These are phyloP conservation scores for Mesotaenium endlicherianum DNA, from an alignment of 139 green algal species.

Conservation along the genomic window DNA sequence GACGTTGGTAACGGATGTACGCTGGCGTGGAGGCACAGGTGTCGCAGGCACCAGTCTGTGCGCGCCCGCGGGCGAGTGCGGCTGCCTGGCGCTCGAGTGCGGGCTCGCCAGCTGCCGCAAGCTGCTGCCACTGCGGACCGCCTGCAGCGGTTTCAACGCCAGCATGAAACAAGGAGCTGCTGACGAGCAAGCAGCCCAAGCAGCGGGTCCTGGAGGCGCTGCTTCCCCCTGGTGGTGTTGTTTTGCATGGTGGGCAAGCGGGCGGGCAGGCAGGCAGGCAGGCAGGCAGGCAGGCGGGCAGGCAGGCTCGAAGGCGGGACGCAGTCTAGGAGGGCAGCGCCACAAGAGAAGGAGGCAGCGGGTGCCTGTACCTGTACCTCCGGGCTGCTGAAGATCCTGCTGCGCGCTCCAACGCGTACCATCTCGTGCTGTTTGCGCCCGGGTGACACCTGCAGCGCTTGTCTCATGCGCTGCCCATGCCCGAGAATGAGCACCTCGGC, in stretches of 20 bases:
- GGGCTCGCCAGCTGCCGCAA: background rate
- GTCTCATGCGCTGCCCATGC: slow-evolving; percentile 42
- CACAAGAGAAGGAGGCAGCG: background rate
- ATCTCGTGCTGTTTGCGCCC: slow-evolving; percentile 59
- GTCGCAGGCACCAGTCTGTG: background rate
- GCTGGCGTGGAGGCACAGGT: slow-evolving; percentile 26
- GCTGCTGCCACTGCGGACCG: slow-evolving; percentile 34
- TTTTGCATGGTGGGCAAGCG: slow-evolving; percentile 68
- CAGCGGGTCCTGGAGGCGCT: slow-evolving; percentile 62
- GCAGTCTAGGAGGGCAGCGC: slow-evolving; percentile 13
- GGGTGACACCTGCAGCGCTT: slow-evolving; percentile 69
- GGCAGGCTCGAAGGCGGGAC: background rate
- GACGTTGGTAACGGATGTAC: slow-evolving; percentile 22
- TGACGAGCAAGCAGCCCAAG: slow-evolving; percentile 68
- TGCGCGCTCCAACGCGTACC: background rate
- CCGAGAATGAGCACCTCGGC: too few relatives aligned
- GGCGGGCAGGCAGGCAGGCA: slow-evolving; percentile 55
- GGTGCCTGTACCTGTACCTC: slow-evolving; percentile 2
- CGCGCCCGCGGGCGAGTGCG: slow-evolving; percentile 8
- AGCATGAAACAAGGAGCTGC: slow-evolving; percentile 64
- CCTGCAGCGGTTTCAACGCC: slow-evolving; percentile 6
- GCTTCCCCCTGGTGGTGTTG: too few relatives aligned
- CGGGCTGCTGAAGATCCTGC: slow-evolving; percentile 12
- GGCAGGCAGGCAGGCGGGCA: slow-evolving; percentile 18
- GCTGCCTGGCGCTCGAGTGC: slow-evolving; percentile 41